Conservation (phyloP, 345 rosid genomes). For the Reutealis trisperma region DNA sequence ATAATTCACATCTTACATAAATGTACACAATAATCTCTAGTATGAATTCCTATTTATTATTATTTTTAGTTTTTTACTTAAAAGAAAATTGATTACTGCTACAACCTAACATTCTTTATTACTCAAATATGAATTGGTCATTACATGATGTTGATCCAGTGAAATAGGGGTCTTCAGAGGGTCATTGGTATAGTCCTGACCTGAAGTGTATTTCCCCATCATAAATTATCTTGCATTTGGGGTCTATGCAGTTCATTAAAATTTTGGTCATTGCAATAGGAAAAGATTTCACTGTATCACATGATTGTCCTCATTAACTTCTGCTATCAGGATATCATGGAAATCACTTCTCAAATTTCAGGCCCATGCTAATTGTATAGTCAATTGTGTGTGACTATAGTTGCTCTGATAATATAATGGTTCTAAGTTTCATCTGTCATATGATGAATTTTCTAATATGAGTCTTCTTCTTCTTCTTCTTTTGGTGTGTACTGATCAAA, state of each 20-base stretch:
- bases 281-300: background rate
- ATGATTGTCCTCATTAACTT: background rate
- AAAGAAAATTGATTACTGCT: background rate
- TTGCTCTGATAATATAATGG: slow-evolving; percentile 3
- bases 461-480: background rate
- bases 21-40: background rate
- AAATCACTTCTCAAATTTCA: slow-evolving; percentile 4
- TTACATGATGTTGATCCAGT: background rate
- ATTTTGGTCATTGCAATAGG: background rate
- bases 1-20: background rate
- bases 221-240: background rate
- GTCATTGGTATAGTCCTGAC: background rate
- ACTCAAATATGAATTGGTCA: background rate
- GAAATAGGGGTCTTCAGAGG: background rate
- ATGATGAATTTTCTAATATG: background rate
- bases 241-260: background rate
- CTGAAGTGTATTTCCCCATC: background rate
- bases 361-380: slow-evolving; percentile 1
- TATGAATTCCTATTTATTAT: background rate
- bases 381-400: background rate
- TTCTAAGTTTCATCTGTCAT: background rate
- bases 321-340: background rate
- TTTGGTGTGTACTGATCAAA: slow-evolving; percentile 32
- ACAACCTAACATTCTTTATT: background rate
- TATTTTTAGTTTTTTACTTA: background rate